Conservation (phyloP, 202 grass and related monocot genomes). For the Brachypodium distachyon region DNA sequence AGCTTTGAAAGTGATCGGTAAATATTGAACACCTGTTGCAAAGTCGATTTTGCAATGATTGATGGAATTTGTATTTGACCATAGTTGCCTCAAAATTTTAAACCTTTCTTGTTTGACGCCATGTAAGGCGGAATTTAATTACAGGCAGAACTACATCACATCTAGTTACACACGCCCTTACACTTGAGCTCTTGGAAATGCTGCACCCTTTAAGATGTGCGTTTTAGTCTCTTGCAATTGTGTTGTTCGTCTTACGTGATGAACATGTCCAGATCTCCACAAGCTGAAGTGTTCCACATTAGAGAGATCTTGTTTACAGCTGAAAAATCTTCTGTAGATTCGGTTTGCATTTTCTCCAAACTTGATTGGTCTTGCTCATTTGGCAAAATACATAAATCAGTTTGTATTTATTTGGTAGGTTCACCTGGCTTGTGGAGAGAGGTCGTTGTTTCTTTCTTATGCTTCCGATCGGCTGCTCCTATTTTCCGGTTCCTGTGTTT, state of each 20-base stretch:
- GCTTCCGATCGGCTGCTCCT: too few species aligned
- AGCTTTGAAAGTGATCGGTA: slow-evolving; percentile 1
- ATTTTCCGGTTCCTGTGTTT: too few species aligned
- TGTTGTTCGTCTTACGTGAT: not conserved
- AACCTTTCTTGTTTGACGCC: not conserved
- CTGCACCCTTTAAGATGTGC: not conserved
- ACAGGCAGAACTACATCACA: not conserved
- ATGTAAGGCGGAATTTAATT: not conserved
- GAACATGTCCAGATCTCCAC: not conserved
- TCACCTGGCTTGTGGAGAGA: too few species aligned
- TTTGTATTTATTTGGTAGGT: too few species aligned
- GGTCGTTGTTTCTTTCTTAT: too few species aligned
- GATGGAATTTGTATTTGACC: not conserved
- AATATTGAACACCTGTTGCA: not conserved
- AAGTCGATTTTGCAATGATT: not conserved
- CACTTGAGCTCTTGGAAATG: not conserved
- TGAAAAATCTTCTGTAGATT: too few species aligned
- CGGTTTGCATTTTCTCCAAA: too few species aligned
- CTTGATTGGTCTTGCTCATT: too few species aligned
- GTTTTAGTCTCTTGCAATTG: not conserved
- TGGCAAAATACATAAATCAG: too few species aligned
- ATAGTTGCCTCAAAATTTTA: not conserved
- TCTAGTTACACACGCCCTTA: not conserved
- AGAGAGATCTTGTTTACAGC: too few species aligned
- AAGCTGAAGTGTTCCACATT: too few species aligned